phyloP scores from a whole-genome alignment of 192 early-diverging fungal species.

The Coemansia reversa region DNA sequence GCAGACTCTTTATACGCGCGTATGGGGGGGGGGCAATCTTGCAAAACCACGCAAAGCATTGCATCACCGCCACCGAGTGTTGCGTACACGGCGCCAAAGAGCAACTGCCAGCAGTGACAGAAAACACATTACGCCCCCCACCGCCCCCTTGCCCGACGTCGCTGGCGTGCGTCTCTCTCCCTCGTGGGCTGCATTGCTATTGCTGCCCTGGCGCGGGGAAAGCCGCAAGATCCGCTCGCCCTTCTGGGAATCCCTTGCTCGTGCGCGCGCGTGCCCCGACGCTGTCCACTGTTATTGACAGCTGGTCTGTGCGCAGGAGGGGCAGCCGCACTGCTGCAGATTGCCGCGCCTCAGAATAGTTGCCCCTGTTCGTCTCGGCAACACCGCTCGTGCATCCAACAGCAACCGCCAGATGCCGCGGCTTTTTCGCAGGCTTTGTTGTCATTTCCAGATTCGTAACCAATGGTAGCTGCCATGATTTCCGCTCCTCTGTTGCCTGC shows the following conservation, averaged over 20 bases:
- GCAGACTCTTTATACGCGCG: not conserved
- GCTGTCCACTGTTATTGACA: not conserved
- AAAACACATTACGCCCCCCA: not conserved
- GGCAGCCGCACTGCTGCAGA: slow-evolving; percentile 6
- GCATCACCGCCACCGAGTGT: not conserved
- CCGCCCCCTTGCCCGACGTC: not conserved
- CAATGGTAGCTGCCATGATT: no score
- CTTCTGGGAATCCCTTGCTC: not conserved
- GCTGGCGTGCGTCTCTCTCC: not conserved
- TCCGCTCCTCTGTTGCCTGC: no score
- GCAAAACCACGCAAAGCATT: not conserved
- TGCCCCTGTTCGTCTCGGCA: not conserved
- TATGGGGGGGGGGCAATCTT: not conserved
- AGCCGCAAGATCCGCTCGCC: not conserved
- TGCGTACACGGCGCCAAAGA: not conserved
- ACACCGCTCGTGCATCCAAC: no score
- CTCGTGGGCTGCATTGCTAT: slow-evolving; percentile 1
- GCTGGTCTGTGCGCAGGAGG: slow-evolving; percentile 13
- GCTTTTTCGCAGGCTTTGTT: no score
- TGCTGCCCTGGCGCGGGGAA: slow-evolving; percentile 29
- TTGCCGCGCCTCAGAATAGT: slow-evolving; percentile 12
- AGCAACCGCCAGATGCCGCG: no score
- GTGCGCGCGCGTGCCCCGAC: slow-evolving; percentile 2
- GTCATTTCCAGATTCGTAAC: no score
- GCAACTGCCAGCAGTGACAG: slow-evolving; percentile 1